These are phyloP conservation scores for Leucaena leucocephala DNA, from an alignment of 306 rosid genomes.

Conservation along the genomic window DNA sequence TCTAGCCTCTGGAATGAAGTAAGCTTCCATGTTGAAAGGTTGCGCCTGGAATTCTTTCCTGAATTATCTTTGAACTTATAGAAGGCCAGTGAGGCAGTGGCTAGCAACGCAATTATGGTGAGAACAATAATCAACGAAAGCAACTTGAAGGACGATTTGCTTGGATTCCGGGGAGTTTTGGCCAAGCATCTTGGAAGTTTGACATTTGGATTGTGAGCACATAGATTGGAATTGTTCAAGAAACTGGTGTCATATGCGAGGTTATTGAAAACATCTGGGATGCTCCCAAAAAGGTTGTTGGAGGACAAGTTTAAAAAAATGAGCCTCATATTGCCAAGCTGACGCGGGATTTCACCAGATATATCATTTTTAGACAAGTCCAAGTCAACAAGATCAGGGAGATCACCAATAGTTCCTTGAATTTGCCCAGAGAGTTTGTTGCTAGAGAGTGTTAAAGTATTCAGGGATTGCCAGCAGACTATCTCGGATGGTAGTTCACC, in stretches of 20 bases:
- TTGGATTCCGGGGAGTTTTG: conserved; percentile 30
- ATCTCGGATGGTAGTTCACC: conserved; percentile 69
- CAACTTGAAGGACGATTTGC: conserved; percentile 46
- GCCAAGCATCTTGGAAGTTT: conserved; percentile 53
- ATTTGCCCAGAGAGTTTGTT: conserved; percentile 73
- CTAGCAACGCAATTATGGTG: conserved; percentile 32
- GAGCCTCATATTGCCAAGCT: conserved; percentile 54
- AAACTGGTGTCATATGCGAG: conserved; percentile 67
- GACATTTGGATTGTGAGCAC: conserved; percentile 44
- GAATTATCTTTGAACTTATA: conserved; percentile 34
- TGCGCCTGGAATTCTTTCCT: conserved; percentile 31
- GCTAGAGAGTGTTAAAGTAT: conserved; percentile 58
- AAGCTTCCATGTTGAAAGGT: conserved; percentile 70
- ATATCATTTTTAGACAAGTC: conserved; percentile 72
- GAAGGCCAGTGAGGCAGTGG: conserved; percentile 35
- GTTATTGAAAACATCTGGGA: conserved; percentile 66
- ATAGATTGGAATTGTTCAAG: conserved; percentile 67
- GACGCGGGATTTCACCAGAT: conserved; percentile 74
- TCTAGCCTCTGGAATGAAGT: conserved; percentile 78
- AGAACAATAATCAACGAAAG: conserved; percentile 50
- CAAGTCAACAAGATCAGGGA: conserved; percentile 61
- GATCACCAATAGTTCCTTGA: conserved; percentile 53
- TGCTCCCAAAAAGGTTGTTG: conserved; percentile 69
- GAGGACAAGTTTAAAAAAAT: conserved; percentile 77
- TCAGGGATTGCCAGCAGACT: conserved; percentile 64